Evolutionary conservation across 768 basidiomycete species (phyloP).

Genomic region (Russula abietina): DNA sequence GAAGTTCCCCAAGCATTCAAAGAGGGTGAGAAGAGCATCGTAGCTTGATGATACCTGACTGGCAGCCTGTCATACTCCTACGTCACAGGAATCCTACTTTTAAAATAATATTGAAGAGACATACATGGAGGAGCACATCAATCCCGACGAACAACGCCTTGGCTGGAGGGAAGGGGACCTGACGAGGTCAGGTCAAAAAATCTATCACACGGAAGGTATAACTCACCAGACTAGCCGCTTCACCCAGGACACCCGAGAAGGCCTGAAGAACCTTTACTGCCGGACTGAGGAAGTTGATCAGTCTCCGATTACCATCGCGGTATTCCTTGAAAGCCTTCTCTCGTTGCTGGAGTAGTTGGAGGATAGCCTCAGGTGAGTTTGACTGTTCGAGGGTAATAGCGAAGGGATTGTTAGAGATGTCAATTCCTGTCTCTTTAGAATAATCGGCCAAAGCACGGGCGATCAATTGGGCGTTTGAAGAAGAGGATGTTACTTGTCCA

Average conservation of each 20-base stretch:
- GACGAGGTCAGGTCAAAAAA: too few relatives aligned
- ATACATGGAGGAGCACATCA: too few relatives aligned
- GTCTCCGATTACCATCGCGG: neutral
- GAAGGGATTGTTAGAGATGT: neutral
- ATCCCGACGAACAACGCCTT: neutral
- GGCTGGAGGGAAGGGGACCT: neutral
- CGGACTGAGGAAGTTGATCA: neutral
- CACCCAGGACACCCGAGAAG: neutral
- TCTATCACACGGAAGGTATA: too few relatives aligned
- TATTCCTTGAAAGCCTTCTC: slow-evolving; percentile 1
- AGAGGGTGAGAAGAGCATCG: too few relatives aligned
- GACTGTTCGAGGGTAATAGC: neutral
- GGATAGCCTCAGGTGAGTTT: neutral
- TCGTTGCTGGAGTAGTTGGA: neutral
- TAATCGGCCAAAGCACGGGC: neutral
- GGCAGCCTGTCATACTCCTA: too few relatives aligned
- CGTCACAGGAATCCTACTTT: too few relatives aligned
- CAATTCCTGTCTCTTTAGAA: neutral
- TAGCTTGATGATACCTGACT: too few relatives aligned
- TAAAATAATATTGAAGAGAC: too few relatives aligned
- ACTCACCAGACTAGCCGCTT: neutral
- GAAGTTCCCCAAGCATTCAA: too few relatives aligned
- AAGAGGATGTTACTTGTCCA: too few relatives aligned
- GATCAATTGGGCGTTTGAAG: neutral
- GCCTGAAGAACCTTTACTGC: neutral